These are phyloP conservation scores for Lactarius hengduanensis DNA, from an alignment of 768 basidiomycete genomes.

Conservation along the genomic window DNA sequence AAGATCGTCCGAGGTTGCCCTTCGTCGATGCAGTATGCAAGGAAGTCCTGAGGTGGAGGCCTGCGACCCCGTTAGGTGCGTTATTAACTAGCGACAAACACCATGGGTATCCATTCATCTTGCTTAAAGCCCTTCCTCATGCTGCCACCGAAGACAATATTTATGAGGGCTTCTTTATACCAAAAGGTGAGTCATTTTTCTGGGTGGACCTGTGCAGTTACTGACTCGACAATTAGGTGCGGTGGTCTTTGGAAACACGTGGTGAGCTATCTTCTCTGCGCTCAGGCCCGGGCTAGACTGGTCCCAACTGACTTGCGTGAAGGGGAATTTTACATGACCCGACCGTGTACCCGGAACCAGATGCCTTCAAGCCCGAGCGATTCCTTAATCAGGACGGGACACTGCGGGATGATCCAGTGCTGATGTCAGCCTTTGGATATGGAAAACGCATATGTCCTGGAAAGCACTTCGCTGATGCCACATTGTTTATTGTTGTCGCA, in stretches of 20 bases:
- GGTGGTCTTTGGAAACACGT: background rate
- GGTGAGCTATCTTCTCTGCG: background rate
- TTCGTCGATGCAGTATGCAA: slow-evolving; percentile 31
- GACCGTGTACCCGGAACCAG: slow-evolving; percentile 29
- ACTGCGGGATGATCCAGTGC: slow-evolving; percentile 13
- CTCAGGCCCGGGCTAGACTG: background rate
- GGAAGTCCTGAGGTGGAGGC: slow-evolving; percentile 32
- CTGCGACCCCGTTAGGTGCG: slow-evolving; percentile 29
- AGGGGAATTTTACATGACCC: slow-evolving; percentile 32
- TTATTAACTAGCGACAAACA: background rate
- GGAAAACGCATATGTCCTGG: slow-evolving; percentile 24
- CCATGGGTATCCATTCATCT: background rate
- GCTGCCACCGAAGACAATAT: slow-evolving; percentile 29
- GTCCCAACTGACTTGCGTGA: background rate
- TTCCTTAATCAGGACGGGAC: slow-evolving; percentile 25
- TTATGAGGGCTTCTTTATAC: slow-evolving; percentile 33
- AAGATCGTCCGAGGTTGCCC: slow-evolving; percentile 31
- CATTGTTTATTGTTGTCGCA: slow-evolving; percentile 20
- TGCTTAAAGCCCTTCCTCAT: slow-evolving; percentile 29
- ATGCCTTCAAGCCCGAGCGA: slow-evolving; percentile 30
- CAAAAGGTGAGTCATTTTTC: slow-evolving; percentile 26
- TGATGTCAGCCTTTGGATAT: slow-evolving; percentile 13
- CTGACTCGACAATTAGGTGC: background rate
- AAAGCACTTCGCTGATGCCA: slow-evolving; percentile 23
- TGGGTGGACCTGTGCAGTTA: background rate